Evolutionary conservation across 805 yeast species (phyloP).

Genomic region (Candida ortonii): DNA sequence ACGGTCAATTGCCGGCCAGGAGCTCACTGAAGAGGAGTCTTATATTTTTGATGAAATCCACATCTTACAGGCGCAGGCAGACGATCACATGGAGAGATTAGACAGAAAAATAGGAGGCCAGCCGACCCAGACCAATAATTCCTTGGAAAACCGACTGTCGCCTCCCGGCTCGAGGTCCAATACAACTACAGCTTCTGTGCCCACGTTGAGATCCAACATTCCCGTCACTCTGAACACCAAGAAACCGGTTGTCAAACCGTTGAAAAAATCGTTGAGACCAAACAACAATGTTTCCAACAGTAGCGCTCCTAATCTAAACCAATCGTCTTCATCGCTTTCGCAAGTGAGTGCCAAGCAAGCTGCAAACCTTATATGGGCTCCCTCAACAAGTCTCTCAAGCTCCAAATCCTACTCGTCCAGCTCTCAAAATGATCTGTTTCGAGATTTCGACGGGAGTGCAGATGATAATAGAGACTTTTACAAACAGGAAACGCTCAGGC

Average conservation of each 20-base stretch:
- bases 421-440: constrained; percentile 22
- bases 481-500: constrained; percentile 28
- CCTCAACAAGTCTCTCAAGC: constrained; percentile 29
- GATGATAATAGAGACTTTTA: constrained; percentile 23
- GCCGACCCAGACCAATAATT: constrained; percentile 6
- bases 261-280: constrained; percentile 23
- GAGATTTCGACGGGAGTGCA: constrained; percentile 26
- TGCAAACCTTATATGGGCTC: constrained; percentile 38
- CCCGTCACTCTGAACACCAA: constrained; percentile 31
- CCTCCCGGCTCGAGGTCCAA: constrained; percentile 18
- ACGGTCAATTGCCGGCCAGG: constrained; percentile 33
- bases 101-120: constrained; percentile 19
- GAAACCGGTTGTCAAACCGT: constrained; percentile 18
- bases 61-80: constrained; percentile 35
- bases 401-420: constrained; percentile 27
- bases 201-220: constrained; percentile 29
- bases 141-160: constrained; percentile 6
- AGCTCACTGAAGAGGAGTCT: constrained; percentile 44
- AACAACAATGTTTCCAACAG: constrained; percentile 7
- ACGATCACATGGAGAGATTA: constrained; percentile 40
- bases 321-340: too few species aligned
- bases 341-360: constrained; percentile 33
- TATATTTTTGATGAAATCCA: constrained; percentile 40
- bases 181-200: constrained; percentile 18
- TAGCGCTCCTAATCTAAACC: constrained; percentile 6